Evolutionary conservation across 2,329 filamentous ascomycete genomes (phyloP).

Genomic region (Albophoma yamanashiensis): DNA sequence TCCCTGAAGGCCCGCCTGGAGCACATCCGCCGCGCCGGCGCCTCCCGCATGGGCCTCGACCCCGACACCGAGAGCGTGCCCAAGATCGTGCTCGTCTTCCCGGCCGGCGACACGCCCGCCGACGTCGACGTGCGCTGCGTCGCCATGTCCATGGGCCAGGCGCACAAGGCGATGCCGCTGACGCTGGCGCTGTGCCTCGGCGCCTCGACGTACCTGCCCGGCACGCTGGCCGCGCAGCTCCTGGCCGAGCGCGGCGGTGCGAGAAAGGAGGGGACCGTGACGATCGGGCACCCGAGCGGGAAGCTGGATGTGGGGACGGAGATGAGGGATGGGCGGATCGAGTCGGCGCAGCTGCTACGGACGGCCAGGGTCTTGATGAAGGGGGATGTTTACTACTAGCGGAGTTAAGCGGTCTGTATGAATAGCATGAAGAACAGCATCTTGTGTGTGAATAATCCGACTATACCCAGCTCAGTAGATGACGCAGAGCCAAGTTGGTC

Average conservation of each 20-base stretch:
- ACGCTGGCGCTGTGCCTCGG: conserved; percentile 42
- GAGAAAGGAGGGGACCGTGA: conserved; percentile 15
- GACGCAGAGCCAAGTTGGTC: no score
- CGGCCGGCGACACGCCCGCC: conserved; percentile 13
- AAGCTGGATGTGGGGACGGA: conserved; percentile 33
- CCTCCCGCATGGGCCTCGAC: conserved; percentile 50
- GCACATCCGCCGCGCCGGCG: conserved; percentile 44
- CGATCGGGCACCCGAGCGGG: conserved; percentile 36
- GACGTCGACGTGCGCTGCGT: conserved; percentile 31
- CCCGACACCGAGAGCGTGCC: conserved; percentile 40
- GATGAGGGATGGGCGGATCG: conserved; percentile 25
- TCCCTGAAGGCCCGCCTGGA: conserved; percentile 37
- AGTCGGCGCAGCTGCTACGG: conserved; percentile 32
- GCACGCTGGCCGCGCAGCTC: conserved; percentile 28
- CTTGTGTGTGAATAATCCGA: background rate
- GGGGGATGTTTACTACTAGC: conserved; percentile 31
- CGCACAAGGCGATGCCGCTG: conserved; percentile 44
- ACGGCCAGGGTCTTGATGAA: conserved; percentile 40
- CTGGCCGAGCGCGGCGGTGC: conserved; percentile 6
- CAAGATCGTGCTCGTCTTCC: conserved; percentile 44
- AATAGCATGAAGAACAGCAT: background rate
- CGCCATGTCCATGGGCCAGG: conserved; percentile 43
- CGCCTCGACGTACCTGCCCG: conserved; percentile 34
- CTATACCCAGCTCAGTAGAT: no score
- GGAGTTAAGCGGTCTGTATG: background rate